phyloP scores from a whole-genome alignment of 2,329 filamentous ascomycete genomes.

The Calonectria montana region DNA sequence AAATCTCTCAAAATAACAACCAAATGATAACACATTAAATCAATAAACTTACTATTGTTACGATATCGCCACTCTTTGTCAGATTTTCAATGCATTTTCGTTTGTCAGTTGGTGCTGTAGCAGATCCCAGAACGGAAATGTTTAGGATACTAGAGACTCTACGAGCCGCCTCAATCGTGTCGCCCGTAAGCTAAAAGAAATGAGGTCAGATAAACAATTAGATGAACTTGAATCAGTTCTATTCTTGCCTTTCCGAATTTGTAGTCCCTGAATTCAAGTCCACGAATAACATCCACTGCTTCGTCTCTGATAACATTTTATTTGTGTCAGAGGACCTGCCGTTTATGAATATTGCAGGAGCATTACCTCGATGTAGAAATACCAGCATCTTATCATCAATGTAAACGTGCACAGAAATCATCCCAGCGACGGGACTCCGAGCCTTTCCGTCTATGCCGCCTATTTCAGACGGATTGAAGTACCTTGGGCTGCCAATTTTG shows the following conservation, averaged over 20 bases:
- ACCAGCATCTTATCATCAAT: neutral
- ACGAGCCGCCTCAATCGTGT: neutral
- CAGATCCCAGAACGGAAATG: conserved; percentile 1
- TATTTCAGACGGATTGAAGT: neutral
- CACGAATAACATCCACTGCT: neutral
- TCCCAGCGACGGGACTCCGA: neutral
- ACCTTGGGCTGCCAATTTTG: conserved; percentile 4
- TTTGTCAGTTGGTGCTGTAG: conserved; percentile 14
- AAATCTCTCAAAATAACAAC: too few species aligned
- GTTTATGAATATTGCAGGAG: too few species aligned
- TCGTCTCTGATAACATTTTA: conserved; percentile 7
- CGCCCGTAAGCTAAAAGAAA: conserved; percentile 13
- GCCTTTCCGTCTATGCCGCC: neutral
- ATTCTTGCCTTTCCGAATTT: neutral
- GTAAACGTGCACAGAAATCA: conserved; percentile 13
- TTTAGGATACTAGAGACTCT: neutral
- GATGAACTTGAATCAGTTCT: neutral
- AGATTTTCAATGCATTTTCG: neutral
- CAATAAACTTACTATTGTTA: conserved; percentile 2
- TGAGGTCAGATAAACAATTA: neutral
- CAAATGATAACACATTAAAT: neutral
- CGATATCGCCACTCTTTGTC: neutral
- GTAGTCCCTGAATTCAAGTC: neutral
- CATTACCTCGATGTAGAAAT: conserved; percentile 4
- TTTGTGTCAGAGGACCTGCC: neutral